Evolutionary conservation across 805 yeast genomes (phyloP), one percentile per base, ranked within the genome.

Genomic region (Ogataea neopini): DNA sequence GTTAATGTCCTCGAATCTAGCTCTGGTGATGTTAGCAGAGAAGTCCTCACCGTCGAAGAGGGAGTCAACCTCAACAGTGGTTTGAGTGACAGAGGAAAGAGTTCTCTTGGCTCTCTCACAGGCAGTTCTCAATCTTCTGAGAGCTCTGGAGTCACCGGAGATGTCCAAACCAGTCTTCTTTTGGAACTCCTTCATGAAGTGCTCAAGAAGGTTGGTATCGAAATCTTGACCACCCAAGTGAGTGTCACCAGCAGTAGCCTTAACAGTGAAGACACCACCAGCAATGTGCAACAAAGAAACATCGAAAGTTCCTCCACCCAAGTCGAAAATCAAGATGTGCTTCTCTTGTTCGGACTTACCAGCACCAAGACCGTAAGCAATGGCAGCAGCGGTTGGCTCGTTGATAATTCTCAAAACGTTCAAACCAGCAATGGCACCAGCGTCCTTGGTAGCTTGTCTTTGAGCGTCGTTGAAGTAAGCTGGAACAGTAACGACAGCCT

Each of bases 161-260:
- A 92, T 82, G 76, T 92, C 97, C 70, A 79, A 76, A 77, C 91
- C 91, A 69, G 91, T 81, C 86, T 92, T 91, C 84, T 90, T 88
- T 60, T 68, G 67, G 89, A 92, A 92, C 70, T 91, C 97, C 65
- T 83, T 80, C 77, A 84, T 83, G 84, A 92, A 92, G 81, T 83
- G 88, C 75, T 83, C 92, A 62, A 91, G 86, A 71, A 92, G 80
- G 85, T 91, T 88, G 80, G 90, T 86, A 78, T 91, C 98, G 75
- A 91, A 91, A 78, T 91, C 98, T 81, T 91, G 96, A 83, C 98
- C 98, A 83, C 98, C 98, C 78, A 91, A 85, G 77, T 91, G 98
- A 63, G 98, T 91, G 79, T 91, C 97, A 88, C 98, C 98, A 66
- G 97, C 96, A 61, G 97, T 90, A 60, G 97, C 90, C 81, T 90